Evolutionary conservation across 768 basidiomycete genomes (phyloP).

Genomic region (Mycena leptocephala): DNA sequence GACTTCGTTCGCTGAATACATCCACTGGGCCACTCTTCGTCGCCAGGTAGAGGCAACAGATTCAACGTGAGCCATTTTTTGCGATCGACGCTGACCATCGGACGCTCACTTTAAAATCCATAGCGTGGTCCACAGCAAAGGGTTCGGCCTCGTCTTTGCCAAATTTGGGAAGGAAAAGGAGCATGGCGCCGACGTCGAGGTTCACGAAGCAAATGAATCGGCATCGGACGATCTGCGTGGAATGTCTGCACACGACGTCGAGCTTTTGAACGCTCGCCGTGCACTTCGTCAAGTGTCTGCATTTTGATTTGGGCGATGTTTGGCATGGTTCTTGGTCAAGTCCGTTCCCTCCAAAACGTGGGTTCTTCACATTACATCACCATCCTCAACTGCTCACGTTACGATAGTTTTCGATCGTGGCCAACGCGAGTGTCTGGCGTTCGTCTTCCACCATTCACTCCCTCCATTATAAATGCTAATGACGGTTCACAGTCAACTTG

Average conservation of each 20-base stretch:
- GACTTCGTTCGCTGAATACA: conserved; percentile 21
- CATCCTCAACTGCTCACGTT: conserved; percentile 5
- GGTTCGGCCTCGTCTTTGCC: conserved; percentile 14
- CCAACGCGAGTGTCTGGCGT: conserved; percentile 24
- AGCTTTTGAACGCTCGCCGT: conserved; percentile 18
- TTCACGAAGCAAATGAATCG: conserved; percentile 15
- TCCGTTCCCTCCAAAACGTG: conserved; percentile 16
- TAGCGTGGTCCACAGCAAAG: conserved; percentile 19
- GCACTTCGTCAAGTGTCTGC: conserved; percentile 16
- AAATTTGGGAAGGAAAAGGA: conserved; percentile 13
- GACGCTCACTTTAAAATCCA: conserved; percentile 15
- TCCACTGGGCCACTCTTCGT: conserved; percentile 13
- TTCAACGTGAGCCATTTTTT: conserved; percentile 7
- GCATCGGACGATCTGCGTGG: conserved; percentile 10
- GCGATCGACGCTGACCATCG: conserved; percentile 3
- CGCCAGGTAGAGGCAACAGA: conserved; percentile 10
- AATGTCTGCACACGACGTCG: conserved; percentile 18
- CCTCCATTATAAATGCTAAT: neutral
- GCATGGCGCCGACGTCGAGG: neutral
- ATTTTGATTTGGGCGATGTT: conserved; percentile 18
- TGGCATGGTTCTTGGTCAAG: conserved; percentile 17
- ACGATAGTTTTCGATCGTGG: conserved; percentile 23
- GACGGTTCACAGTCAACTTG: conserved; percentile 15
- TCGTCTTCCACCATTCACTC: conserved; percentile 14
- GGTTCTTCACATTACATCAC: conserved; percentile 4